Evolutionary conservation across 78 protist genomes (phyloP).

Genomic region (Dictyostelium purpureum): DNA sequence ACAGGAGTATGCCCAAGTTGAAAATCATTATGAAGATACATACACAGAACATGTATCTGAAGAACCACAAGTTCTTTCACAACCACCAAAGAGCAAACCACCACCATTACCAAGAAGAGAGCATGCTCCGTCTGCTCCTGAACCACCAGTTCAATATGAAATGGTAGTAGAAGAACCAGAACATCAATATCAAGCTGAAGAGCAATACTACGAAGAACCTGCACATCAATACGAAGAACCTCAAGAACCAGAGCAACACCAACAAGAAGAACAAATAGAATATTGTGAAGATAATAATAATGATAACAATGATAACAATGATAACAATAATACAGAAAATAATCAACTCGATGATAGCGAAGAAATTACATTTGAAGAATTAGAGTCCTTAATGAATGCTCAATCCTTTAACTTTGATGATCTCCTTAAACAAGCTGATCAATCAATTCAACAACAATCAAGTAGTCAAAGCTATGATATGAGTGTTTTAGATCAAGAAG

Average conservation of each 20-base stretch:
- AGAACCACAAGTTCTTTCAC: background rate
- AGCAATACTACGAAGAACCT: background rate
- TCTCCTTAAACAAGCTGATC: constrained; percentile 5
- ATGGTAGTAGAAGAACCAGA: background rate
- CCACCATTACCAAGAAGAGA: background rate
- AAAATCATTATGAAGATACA: background rate
- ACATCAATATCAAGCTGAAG: background rate
- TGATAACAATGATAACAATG: background rate
- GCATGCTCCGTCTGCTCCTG: background rate
- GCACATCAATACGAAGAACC: background rate
- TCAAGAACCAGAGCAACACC: background rate
- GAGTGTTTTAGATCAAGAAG: background rate
- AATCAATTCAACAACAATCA: background rate
- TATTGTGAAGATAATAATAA: background rate
- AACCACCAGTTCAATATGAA: background rate
- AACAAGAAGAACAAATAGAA: background rate
- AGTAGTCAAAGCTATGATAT: background rate
- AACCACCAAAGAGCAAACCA: background rate
- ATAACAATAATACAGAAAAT: background rate
- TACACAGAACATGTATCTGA: background rate
- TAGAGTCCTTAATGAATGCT: constrained; percentile 43
- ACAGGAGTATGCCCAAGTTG: background rate
- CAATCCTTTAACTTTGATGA: constrained; percentile 53
- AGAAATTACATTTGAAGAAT: constrained; percentile 54
- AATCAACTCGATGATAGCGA: background rate